Evolutionary conservation across 192 early-diverging fungal genomes (phyloP).

Genomic region (Paraglomus brasilianum): DNA sequence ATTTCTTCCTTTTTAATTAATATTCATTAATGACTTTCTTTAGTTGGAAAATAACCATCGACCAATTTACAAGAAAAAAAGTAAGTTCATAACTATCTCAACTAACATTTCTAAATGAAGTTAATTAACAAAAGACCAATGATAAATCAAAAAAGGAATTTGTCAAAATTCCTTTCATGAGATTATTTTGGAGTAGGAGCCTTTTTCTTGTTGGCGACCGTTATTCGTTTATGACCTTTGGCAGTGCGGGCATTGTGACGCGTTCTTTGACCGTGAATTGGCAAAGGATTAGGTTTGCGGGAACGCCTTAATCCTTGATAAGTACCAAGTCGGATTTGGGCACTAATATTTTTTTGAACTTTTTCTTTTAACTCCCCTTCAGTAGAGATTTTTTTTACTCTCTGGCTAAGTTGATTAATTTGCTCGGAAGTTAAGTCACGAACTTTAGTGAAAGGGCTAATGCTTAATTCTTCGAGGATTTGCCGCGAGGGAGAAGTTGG

Average conservation of each 20-base stretch:
- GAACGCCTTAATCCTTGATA: constrained; percentile 22
- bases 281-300: constrained; percentile 16
- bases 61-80: too few relatives aligned
- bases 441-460: background rate
- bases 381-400: background rate
- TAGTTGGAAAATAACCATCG: too few relatives aligned
- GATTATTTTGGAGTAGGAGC: constrained; percentile 13
- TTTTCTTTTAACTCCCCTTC: constrained; percentile 12
- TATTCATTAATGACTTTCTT: too few relatives aligned
- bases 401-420: background rate
- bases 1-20: too few relatives aligned
- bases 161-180: too few relatives aligned
- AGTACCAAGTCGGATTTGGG: constrained; percentile 11
- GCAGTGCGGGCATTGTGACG: constrained; percentile 4
- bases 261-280: constrained; percentile 9
- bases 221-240: constrained; percentile 19
- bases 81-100: too few relatives aligned
- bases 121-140: too few relatives aligned
- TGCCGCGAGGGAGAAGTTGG: background rate
- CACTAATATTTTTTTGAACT: constrained; percentile 9
- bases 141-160: too few relatives aligned
- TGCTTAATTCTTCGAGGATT: background rate
- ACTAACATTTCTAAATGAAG: too few relatives aligned
- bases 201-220: constrained; percentile 8
- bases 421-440: background rate